A percentile compares a stretch with the other conserved stretches of the same genome.
Evolutionary conservation across 805 yeast species (phyloP).

Genomic region (Soucietia sequanensis): DNA sequence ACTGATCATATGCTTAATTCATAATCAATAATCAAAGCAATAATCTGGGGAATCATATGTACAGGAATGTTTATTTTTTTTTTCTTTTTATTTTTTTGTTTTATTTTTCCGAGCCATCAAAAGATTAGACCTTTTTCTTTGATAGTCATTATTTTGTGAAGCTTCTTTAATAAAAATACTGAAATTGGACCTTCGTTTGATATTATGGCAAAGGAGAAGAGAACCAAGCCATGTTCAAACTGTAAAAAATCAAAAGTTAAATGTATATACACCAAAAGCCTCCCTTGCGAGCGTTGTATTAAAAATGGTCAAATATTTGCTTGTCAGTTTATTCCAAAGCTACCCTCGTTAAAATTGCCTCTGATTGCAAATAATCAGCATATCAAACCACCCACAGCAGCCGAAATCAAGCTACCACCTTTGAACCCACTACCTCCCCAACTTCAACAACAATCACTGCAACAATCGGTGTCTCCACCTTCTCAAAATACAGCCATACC

Average conservation of each 20-base stretch:
- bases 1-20: too few species aligned
- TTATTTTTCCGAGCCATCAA: too few species aligned
- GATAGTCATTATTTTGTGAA: too few species aligned
- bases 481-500: not conserved
- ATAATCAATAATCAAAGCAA: too few species aligned
- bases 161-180: too few species aligned
- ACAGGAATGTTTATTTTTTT: too few species aligned
- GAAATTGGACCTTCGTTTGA: too few species aligned
- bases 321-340: constrained; percentile 57
- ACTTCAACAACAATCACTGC: not conserved
- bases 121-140: too few species aligned
- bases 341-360: constrained; percentile 42
- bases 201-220: constrained; percentile 34
- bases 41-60: too few species aligned
- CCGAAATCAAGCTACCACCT: constrained; percentile 14
- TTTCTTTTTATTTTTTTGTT: too few species aligned
- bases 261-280: constrained; percentile 47
- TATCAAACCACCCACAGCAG: not conserved
- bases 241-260: constrained; percentile 64
- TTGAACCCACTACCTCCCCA: constrained; percentile 9
- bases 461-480: not conserved
- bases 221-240: constrained; percentile 60
- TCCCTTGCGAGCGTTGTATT: constrained; percentile 60
- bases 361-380: constrained; percentile 10
- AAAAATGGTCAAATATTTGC: constrained; percentile 42